These are phyloP conservation scores for Thielaviopsis ethacetica DNA, from an alignment of 2,329 filamentous ascomycete species.

Conservation along the genomic window DNA sequence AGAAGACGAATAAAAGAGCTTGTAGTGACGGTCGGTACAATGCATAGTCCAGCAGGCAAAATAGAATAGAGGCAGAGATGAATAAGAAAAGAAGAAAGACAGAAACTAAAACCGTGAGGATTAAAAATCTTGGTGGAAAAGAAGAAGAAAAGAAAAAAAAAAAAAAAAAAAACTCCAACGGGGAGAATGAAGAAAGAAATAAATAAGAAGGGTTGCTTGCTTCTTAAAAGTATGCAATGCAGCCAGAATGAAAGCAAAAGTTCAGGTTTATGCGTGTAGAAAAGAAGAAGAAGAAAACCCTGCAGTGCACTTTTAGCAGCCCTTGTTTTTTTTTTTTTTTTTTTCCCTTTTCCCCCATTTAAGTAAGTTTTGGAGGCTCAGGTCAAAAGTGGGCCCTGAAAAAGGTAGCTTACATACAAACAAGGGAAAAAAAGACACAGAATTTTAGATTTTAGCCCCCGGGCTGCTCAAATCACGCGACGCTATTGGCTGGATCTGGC, in stretches of 20 bases:
- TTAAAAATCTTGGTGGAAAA: neutral
- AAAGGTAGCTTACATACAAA: neutral
- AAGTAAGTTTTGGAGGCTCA: neutral
- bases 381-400: neutral
- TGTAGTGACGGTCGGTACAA: slow-evolving; percentile 7
- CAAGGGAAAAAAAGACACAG: neutral
- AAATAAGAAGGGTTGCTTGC: too few relatives aligned
- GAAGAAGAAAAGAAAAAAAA: neutral
- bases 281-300: neutral
- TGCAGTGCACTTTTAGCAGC: neutral
- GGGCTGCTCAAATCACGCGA: neutral
- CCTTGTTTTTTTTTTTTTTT: neutral
- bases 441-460: neutral
- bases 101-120: neutral
- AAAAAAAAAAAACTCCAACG: slow-evolving; percentile 14
- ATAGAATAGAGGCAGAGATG: neutral
- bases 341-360: neutral
- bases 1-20: neutral
- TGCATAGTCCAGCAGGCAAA: slow-evolving; percentile 9
- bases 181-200: slow-evolving; percentile 12
- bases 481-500: neutral
- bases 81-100: neutral
- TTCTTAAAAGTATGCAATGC: neutral
- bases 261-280: too few relatives aligned
- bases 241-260: slow-evolving; percentile 14